phyloP scores from a whole-genome alignment of 352 stramenopile genomes.

The Phytophthora vignae region DNA sequence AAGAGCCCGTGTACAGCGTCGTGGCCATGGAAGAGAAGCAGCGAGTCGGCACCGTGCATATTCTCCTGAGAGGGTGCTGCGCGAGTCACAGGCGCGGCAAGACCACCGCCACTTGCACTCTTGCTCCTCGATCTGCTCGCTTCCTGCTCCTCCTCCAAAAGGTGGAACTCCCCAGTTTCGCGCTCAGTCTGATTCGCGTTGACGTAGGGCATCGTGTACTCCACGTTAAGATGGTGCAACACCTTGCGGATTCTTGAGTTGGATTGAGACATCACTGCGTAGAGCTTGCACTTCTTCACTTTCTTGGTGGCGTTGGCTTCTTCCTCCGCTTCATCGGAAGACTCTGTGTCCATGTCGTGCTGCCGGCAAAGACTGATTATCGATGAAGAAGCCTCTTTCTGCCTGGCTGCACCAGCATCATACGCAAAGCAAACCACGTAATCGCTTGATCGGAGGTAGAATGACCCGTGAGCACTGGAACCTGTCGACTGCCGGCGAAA shows the following conservation, averaged over 20 bases:
- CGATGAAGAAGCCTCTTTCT: constrained; percentile 9
- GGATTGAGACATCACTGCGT: constrained; percentile 75
- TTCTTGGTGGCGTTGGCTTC: constrained; percentile 10
- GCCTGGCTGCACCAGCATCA: constrained; percentile 11
- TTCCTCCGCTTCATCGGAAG: constrained; percentile 3
- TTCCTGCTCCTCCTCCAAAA: constrained; percentile 56
- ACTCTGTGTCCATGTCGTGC: constrained; percentile 22
- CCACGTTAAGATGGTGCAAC: constrained; percentile 67
- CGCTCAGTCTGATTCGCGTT: constrained; percentile 46
- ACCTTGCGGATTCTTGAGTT: constrained; percentile 69
- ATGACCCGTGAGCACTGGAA: constrained; percentile 10
- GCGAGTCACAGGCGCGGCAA: constrained; percentile 22
- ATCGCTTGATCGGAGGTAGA: constrained; percentile 75
- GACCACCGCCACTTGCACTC: constrained; percentile 14
- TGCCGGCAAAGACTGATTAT: constrained; percentile 54
- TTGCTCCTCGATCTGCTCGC: constrained; percentile 28
- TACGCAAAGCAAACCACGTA: constrained; percentile 71
- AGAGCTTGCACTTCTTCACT: constrained; percentile 29
- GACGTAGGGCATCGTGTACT: constrained; percentile 67
- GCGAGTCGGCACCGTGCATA: constrained; percentile 69
- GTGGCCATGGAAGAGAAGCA: constrained; percentile 72
- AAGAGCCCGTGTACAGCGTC: constrained; percentile 74
- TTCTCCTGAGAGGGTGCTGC: constrained; percentile 25
- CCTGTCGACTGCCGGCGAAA: constrained; percentile 44
- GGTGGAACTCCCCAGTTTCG: constrained; percentile 54